Evolutionary conservation across 345 rosid genomes (phyloP), one percentile per base, ranked within the genome.

Genomic region (Hypericum perforatum): DNA sequence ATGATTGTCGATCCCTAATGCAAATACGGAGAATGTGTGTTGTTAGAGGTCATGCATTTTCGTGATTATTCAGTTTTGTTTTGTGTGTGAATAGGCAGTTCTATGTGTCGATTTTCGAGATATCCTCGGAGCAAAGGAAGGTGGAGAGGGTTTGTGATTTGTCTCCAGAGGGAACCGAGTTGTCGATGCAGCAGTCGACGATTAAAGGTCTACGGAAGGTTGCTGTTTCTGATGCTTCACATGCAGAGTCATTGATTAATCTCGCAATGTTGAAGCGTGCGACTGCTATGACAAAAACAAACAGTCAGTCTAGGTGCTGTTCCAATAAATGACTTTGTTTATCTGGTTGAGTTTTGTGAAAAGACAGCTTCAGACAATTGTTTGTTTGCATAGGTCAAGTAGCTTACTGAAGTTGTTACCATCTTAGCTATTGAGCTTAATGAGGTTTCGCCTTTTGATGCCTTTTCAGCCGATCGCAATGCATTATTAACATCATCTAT

Each of bases 381-480:
- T 22, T 22, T 22, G 32, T 22, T 22, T 1, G 1, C 32, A 22
- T 1, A 22, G 32, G 4, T 22, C 2, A 22, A 1, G 32, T 4
- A 22, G 32, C 32, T 22, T 22, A 22, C 2, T 41, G 29, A 48
- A 13, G 3, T n/a, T 56, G 39, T 52, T 39, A 11, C 13, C 11
- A n/a, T 51, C n/a, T 47, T 47, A 16, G 0, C n/a, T 29, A 37
- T 13, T 8, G 6, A 41, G 48, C 12, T 6, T 43, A n/a, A 42
- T n/a, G 7, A 16, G 16, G 45, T 2, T 10, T 12, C 13, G 14
- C 16, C 52, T 50, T 46, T 9, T 42, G 54, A 52, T 68, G 14
- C 43, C 32, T 64, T 56, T 70, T 79, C n/a, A 87, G 98, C 68
- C 98, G 98, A 54, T 91, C 98, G 9, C 98, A 91, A 63, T 87